Percentiles rank a stretch among this genome's conserved stretches.
Conservation (phyloP, 768 basidiomycete genomes). For the Tulasnella sp. region DNA sequence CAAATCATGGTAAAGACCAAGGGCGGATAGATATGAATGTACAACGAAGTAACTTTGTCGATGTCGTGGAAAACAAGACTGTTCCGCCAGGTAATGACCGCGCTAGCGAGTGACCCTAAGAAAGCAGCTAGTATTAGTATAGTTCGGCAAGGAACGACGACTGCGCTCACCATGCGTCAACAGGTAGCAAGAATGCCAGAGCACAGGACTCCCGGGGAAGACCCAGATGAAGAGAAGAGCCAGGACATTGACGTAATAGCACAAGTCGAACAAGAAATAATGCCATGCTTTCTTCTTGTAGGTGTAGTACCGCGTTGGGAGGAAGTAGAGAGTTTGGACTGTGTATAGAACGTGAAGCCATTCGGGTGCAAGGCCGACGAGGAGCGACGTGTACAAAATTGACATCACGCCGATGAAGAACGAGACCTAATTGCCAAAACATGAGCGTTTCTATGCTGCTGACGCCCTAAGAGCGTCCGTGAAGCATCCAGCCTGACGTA, state of each 20-base stretch:
- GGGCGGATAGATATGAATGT: slow-evolving; percentile 90
- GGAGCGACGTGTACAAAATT: slow-evolving; percentile 66
- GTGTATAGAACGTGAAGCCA: slow-evolving; percentile 89
- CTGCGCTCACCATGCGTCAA: slow-evolving; percentile 55
- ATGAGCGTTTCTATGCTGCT: background rate
- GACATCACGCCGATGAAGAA: slow-evolving; percentile 95
- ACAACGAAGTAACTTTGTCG: slow-evolving; percentile 92
- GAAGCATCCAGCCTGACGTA: background rate
- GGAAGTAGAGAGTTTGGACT: slow-evolving; percentile 58
- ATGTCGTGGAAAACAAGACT: slow-evolving; percentile 95
- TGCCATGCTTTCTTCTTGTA: slow-evolving; percentile 94
- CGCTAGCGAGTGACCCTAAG: slow-evolving; percentile 66
- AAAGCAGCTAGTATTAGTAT: background rate
- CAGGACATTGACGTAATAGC: slow-evolving; percentile 88
- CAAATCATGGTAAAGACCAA: slow-evolving; percentile 85
- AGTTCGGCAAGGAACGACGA: background rate
- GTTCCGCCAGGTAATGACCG: slow-evolving; percentile 97
- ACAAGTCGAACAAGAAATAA: slow-evolving; percentile 41
- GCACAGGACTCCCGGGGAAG: slow-evolving; percentile 57
- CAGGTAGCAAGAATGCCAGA: slow-evolving; percentile 90
- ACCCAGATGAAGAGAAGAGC: slow-evolving; percentile 89
- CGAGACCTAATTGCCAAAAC: slow-evolving; percentile 33
- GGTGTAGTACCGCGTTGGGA: slow-evolving; percentile 68
- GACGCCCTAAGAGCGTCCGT: background rate
- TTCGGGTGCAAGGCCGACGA: slow-evolving; percentile 82